Evolutionary conservation across 805 yeast species (phyloP).

Genomic region (Saturnispora bothae): DNA sequence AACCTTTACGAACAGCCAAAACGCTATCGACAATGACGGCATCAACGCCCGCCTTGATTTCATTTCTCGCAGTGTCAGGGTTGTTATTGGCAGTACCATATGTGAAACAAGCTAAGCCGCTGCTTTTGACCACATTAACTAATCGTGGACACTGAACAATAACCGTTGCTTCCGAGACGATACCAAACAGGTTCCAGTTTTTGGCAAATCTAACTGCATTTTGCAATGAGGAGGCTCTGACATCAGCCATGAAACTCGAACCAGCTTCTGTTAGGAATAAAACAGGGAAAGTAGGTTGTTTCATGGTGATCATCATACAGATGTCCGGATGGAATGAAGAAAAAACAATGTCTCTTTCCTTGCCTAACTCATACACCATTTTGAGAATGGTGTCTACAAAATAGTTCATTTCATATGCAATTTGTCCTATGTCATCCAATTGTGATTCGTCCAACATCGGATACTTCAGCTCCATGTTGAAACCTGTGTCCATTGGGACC

Average conservation of each 20-base stretch:
- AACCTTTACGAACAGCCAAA: conserved; percentile 79
- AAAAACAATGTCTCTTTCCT: conserved; percentile 77
- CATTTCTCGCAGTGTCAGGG: conserved; percentile 73
- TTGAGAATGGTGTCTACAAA: conserved; percentile 84
- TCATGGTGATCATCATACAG: conserved; percentile 73
- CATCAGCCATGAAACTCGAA: conserved; percentile 75
- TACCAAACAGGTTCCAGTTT: conserved; percentile 84
- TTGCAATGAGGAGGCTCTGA: conserved; percentile 78
- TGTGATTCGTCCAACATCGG: conserved; percentile 94
- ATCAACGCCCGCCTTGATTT: conserved; percentile 91
- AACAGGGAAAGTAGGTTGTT: conserved; percentile 90
- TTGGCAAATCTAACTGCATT: conserved; percentile 85
- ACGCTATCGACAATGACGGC: conserved; percentile 98
- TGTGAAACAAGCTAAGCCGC: conserved; percentile 87
- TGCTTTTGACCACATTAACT: conserved; percentile 81
- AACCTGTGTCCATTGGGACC: conserved; percentile 76
- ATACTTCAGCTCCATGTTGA: conserved; percentile 88
- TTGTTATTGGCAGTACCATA: conserved; percentile 79
- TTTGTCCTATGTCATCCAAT: conserved; percentile 76
- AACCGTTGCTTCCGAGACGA: conserved; percentile 82
- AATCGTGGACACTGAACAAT: conserved; percentile 83
- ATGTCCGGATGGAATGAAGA: conserved; percentile 94
- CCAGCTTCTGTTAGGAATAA: conserved; percentile 87
- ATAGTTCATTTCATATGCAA: conserved; percentile 71
- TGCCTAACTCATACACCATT: conserved; percentile 65